Base-by-base conservation (phyloP, 2,329 filamentous ascomycete genomes). In the Dryadomyces quercivorus region DNA sequence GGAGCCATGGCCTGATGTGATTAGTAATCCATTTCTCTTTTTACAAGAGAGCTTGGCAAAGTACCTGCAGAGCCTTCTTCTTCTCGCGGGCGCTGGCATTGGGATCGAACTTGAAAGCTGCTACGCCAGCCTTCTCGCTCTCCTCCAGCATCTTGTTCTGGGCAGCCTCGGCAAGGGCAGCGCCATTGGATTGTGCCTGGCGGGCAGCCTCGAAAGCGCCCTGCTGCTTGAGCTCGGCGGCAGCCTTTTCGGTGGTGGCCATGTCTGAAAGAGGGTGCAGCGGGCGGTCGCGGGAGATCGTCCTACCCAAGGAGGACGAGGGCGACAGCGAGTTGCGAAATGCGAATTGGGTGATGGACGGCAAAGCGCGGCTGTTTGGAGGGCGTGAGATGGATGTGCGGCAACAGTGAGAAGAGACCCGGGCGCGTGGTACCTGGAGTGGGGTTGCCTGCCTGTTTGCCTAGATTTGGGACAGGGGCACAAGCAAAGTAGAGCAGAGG, bases 41-140 rank as follows among this genome's bases (percentile, higher is more conserved):
- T n/a, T n/a, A n/a, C n/a, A n/a, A 42, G 38, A 10, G 76, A 31
- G 26, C 26, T n/a, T n/a, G 8, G 26, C 85, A 63, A 76, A 95
- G 89, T 65, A 84, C 80, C 75, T 78, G 75, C 21, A 86, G 84
- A 66, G 91, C 87, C 36, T 85, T 85, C 58, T 80, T 84, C 74
- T 98, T 98, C 69, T 95, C 78, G 66, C 90, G 88, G 1, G 85
- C 78, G 46, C 77, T 84, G 45, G 90, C 91, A 73, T 95, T 72
- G 1, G 93, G 89, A 65, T 98, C 80, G 71, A 97, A 98, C 58
- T 84, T 80, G 66, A 87, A 93, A 59, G 89, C 91, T 34, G 84
- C 73, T 22, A 86, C 81, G 45, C 93, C 93, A 13, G 85, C 88
- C 63, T 86, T 85, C 64, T 77, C 81, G 61, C 88, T 88, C 67